phyloP scores from a whole-genome alignment of 2,329 filamentous ascomycete genomes.

The Diaporthe sp. region DNA sequence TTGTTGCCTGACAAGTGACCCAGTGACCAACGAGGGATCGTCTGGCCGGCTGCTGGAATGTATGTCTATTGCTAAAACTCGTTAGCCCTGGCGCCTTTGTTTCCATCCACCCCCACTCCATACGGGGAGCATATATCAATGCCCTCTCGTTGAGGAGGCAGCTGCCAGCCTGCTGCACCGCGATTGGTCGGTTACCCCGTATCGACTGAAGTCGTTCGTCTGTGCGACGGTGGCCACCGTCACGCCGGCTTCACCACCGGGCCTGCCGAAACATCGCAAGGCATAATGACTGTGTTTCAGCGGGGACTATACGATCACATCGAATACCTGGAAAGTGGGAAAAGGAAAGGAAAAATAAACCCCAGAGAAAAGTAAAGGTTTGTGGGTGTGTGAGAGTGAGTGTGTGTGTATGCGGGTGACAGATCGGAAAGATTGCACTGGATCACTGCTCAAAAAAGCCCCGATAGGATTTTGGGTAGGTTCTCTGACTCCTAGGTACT shows the following conservation, averaged over 20 bases:
- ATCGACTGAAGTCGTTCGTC: slow-evolving; percentile 27
- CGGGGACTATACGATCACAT: slow-evolving; percentile 11
- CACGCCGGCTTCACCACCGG: slow-evolving; percentile 22
- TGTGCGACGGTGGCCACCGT: slow-evolving; percentile 25
- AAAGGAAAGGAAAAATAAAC: slow-evolving; percentile 15
- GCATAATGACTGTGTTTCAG: slow-evolving; percentile 26
- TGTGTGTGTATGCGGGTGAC: slow-evolving; percentile 6
- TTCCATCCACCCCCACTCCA: neutral
- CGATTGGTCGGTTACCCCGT: slow-evolving; percentile 22
- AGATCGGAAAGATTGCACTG: slow-evolving; percentile 8
- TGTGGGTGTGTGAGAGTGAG: neutral
- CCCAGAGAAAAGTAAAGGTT: slow-evolving; percentile 10
- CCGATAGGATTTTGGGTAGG: slow-evolving; percentile 13
- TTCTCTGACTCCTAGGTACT: neutral
- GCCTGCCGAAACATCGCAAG: slow-evolving; percentile 26
- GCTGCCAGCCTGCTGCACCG: slow-evolving; percentile 11
- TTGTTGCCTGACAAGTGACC: slow-evolving; percentile 21
- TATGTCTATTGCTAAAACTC: neutral
- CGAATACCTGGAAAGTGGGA: neutral
- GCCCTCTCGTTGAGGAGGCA: slow-evolving; percentile 17
- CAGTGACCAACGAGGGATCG: neutral
- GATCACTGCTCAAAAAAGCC: slow-evolving; percentile 7
- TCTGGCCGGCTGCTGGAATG: slow-evolving; percentile 13
- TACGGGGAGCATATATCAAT: neutral
- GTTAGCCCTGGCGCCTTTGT: slow-evolving; percentile 19